These are phyloP conservation scores for Closterium sp. DNA, from an alignment of 139 green algal species.

Conservation along the genomic window DNA sequence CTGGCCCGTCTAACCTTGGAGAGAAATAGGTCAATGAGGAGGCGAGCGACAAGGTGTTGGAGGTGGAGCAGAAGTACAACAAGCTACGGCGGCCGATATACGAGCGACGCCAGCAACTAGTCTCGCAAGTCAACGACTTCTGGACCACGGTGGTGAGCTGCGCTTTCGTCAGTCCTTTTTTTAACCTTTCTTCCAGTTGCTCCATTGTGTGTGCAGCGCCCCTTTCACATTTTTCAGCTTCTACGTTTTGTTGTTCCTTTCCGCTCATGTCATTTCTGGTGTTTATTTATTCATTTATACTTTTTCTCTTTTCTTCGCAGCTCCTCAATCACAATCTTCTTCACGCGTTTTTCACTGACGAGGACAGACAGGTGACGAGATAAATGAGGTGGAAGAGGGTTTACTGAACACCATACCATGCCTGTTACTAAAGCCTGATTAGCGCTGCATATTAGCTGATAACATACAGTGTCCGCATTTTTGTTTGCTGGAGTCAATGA, in stretches of 20 bases:
- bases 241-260: background rate
- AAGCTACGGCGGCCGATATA: constrained; percentile 57
- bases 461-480: too few species aligned
- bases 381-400: too few species aligned
- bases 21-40: constrained; percentile 59
- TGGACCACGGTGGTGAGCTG: constrained; percentile 57
- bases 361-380: constrained; percentile 53
- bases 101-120: constrained; percentile 52
- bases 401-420: too few species aligned
- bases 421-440: too few species aligned
- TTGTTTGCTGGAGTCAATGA: too few species aligned
- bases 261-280: background rate
- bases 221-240: background rate
- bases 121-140: constrained; percentile 58
- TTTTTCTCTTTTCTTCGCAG: constrained; percentile 29
- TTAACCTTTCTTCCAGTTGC: too few species aligned
- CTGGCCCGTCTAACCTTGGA: too few species aligned
- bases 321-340: constrained; percentile 58
- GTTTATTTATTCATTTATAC: background rate
- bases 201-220: too few species aligned
- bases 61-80: constrained; percentile 72
- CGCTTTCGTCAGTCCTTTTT: too few species aligned
- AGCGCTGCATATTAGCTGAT: too few species aligned
- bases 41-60: constrained; percentile 64
- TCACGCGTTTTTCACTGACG: constrained; percentile 53